A percentile compares a stretch with the other conserved stretches of the same genome.
phyloP scores from a whole-genome alignment of 2,329 filamentous ascomycete genomes.

The Penicillium polonicum region DNA sequence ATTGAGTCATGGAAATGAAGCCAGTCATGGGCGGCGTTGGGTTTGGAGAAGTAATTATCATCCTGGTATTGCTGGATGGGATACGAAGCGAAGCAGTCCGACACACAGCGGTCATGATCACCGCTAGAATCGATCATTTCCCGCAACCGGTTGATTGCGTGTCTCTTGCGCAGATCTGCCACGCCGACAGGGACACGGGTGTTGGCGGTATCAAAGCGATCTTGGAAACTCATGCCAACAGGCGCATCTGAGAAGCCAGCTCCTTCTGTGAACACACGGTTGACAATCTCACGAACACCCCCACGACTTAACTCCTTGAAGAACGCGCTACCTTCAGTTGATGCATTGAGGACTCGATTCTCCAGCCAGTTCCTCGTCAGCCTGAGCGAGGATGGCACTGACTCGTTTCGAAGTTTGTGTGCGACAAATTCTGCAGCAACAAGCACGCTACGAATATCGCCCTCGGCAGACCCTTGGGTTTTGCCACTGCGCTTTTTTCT shows the following conservation, averaged over 20 bases:
- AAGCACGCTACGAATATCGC: constrained; percentile 63
- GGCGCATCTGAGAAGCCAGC: constrained; percentile 57
- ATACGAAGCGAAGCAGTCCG: constrained; percentile 80
- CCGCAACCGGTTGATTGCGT: constrained; percentile 57
- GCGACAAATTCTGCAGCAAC: constrained; percentile 67
- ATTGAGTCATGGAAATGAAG: constrained; percentile 87
- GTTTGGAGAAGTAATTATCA: constrained; percentile 86
- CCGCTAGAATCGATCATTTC: constrained; percentile 64
- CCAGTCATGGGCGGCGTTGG: constrained; percentile 87
- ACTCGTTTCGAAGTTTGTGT: constrained; percentile 54
- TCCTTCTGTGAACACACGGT: constrained; percentile 64
- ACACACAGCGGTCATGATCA: constrained; percentile 61
- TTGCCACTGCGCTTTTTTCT: constrained; percentile 54
- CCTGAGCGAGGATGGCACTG: constrained; percentile 34
- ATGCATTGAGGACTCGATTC: constrained; percentile 54
- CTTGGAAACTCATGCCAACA: constrained; percentile 39
- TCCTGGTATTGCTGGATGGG: constrained; percentile 88
- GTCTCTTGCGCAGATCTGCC: constrained; percentile 59
- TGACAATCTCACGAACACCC: constrained; percentile 63
- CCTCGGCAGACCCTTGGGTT: constrained; percentile 46
- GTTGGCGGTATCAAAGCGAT: constrained; percentile 30
- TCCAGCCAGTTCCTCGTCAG: constrained; percentile 63
- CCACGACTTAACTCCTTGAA: constrained; percentile 62
- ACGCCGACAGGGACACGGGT: constrained; percentile 51
- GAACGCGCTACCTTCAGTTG: constrained; percentile 53